Evolutionary conservation across 208 protist species (phyloP), one percentile per base, ranked within the genome.

Genomic region (Zelonia costaricensis): DNA sequence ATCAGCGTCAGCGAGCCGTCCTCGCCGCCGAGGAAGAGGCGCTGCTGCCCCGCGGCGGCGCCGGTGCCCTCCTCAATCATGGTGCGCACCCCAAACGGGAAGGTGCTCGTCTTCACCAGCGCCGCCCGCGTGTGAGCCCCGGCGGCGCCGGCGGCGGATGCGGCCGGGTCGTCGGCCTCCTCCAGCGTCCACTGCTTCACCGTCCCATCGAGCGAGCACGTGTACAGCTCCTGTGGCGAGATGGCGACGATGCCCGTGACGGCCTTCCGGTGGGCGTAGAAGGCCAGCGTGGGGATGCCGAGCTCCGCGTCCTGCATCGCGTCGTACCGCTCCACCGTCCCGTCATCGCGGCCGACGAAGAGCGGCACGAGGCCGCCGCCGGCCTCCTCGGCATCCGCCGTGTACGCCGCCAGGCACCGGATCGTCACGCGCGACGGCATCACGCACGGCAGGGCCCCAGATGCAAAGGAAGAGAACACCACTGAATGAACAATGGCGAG

Each of bases 311-410:
- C 72, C 33, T 84, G 73, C 30, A 78, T 73, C 40, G 78, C 82
- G 31, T 68, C 66, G 68, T 88, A 88, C 46, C 80, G 76, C 46
- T 90, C 83, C 47, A 93, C 68, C n/a, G 78, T 86, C 40, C 86
- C 86, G 56, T 90, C 81, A 31, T 86, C 81, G 53, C 86, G 73
- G 16, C 86, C 86, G 31, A 93, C 69, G 53, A 93, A 90, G 39
- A 90, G 45, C 25, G 78, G 74, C 8, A 68, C 51, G 10, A 75
- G 72, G 30, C 77, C 69, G 22, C 78, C 69, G 25, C 56, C 65
- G 57, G n/a, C 12, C 48, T 71, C 55, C 56, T 71, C 56, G 18
- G 56, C 65, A 46, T 78, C 80, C 12, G 77, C 78, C 16, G 69
- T 48, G 39, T 76, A 61, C 38, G 69, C 66, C 33, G 80, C 76